Evolutionary conservation across 1,284 basidiomycete genomes (phyloP).

Genomic region (Leccinum griseonigrum): DNA sequence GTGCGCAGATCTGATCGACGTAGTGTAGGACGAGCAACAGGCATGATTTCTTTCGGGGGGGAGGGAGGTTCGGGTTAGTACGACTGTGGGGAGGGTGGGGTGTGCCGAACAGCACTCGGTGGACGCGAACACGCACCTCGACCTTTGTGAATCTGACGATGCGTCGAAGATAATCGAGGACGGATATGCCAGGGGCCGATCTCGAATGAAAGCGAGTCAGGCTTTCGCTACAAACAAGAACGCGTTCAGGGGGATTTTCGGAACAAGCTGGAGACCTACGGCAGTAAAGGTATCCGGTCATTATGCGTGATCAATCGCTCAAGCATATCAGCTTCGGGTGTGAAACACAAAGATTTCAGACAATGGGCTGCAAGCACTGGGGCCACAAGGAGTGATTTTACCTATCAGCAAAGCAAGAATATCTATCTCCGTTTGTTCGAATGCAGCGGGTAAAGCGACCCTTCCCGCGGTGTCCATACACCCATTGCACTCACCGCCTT

Average conservation of each 20-base stretch:
- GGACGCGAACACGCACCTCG: constrained; percentile 58
- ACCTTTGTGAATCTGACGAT: constrained; percentile 92
- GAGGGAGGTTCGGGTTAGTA: constrained; percentile 2
- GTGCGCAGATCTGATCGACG: constrained; percentile 91
- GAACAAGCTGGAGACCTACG: constrained; percentile 40
- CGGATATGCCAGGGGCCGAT: constrained; percentile 78
- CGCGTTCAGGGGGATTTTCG: constrained; percentile 12
- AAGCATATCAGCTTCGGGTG: constrained; percentile 81
- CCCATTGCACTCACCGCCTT: constrained; percentile 58
- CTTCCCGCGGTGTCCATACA: constrained; percentile 68
- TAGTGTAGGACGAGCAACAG: constrained; percentile 89
- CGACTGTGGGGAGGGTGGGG: neutral
- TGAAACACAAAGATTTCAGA: constrained; percentile 8
- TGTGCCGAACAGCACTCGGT: neutral
- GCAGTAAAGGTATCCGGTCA: constrained; percentile 83
- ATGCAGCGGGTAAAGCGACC: constrained; percentile 71
- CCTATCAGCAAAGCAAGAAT: constrained; percentile 84
- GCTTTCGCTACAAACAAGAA: constrained; percentile 53
- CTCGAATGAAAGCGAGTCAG: constrained; percentile 94
- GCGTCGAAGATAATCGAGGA: constrained; percentile 87
- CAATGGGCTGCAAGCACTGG: constrained; percentile 5
- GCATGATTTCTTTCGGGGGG: constrained; percentile 66
- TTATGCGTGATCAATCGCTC: constrained; percentile 90
- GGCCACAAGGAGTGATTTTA: constrained; percentile 34
- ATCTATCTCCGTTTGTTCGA: constrained; percentile 78